Conservation (phyloP, 768 basidiomycete genomes). For the Cystobasidium ongulense region DNA sequence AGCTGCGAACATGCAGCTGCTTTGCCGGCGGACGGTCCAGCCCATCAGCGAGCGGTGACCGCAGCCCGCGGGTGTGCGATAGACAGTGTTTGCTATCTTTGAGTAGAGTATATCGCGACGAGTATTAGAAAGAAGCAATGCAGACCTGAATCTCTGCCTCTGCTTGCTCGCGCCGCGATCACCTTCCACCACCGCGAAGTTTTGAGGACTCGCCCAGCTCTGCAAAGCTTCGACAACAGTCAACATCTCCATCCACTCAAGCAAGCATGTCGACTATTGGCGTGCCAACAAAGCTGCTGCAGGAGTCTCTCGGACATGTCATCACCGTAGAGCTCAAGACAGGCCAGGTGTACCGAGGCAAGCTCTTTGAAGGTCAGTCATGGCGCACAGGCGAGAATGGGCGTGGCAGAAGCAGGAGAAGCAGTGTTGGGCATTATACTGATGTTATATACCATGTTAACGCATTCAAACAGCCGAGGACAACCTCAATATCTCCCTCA, state of each 20-base stretch:
- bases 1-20: too few species aligned
- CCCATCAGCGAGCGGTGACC: too few species aligned
- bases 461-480: constrained; percentile 72
- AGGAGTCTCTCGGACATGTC: constrained; percentile 90
- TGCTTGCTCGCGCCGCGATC: neutral
- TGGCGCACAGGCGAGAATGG: too few species aligned
- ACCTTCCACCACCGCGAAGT: neutral
- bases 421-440: neutral
- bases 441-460: neutral
- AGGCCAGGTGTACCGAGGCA: constrained; percentile 92
- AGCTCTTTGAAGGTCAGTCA: constrained; percentile 81
- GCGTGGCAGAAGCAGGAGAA: neutral
- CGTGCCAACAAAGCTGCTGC: constrained; percentile 53
- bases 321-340: constrained; percentile 98
- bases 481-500: constrained; percentile 90
- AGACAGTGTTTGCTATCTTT: too few species aligned
- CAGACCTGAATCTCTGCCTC: neutral
- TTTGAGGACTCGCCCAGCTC: neutral
- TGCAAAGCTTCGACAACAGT: neutral
- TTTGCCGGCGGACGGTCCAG: too few species aligned
- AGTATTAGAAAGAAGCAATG: neutral
- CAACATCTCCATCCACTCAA: neutral
- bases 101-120: too few species aligned
- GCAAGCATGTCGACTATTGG: constrained; percentile 32
- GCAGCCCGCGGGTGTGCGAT: too few species aligned